Conservation (phyloP, 2,329 filamentous ascomycete species). For the Exserohilum turcica region DNA sequence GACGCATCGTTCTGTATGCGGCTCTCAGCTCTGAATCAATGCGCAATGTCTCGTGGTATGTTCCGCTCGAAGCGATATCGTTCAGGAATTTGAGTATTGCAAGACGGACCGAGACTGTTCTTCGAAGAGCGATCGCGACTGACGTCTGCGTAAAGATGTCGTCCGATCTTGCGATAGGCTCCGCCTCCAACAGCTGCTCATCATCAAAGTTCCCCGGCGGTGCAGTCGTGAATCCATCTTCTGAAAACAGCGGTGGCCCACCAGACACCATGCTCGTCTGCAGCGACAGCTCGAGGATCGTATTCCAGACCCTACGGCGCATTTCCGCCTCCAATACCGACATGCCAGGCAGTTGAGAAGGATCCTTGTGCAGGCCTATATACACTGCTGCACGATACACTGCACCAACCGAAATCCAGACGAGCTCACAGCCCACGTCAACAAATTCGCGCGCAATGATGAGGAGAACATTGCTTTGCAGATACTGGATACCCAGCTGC, state of each 20-base stretch:
- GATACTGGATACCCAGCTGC: slow-evolving; percentile 54
- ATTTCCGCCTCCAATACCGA: slow-evolving; percentile 33
- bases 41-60: slow-evolving; percentile 37
- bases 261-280: slow-evolving; percentile 47
- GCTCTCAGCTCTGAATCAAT: slow-evolving; percentile 28
- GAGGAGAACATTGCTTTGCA: slow-evolving; percentile 54
- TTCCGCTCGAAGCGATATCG: slow-evolving; percentile 25
- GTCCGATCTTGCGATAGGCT: slow-evolving; percentile 36
- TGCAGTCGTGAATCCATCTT: slow-evolving; percentile 46
- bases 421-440: slow-evolving; percentile 43
- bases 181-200: slow-evolving; percentile 41
- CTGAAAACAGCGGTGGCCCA: slow-evolving; percentile 42
- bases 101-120: slow-evolving; percentile 46
- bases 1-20: slow-evolving; percentile 28
- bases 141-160: slow-evolving; percentile 44
- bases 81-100: slow-evolving; percentile 42
- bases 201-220: slow-evolving; percentile 51
- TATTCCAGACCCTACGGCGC: slow-evolving; percentile 42
- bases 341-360: slow-evolving; percentile 36
- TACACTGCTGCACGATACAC: slow-evolving; percentile 48
- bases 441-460: slow-evolving; percentile 46
- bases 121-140: slow-evolving; percentile 44
- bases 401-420: slow-evolving; percentile 48
- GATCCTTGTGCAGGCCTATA: slow-evolving; percentile 51
- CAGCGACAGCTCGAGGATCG: slow-evolving; percentile 46